Conservation (phyloP, 768 basidiomycete species). For the Mycena maculata region DNA sequence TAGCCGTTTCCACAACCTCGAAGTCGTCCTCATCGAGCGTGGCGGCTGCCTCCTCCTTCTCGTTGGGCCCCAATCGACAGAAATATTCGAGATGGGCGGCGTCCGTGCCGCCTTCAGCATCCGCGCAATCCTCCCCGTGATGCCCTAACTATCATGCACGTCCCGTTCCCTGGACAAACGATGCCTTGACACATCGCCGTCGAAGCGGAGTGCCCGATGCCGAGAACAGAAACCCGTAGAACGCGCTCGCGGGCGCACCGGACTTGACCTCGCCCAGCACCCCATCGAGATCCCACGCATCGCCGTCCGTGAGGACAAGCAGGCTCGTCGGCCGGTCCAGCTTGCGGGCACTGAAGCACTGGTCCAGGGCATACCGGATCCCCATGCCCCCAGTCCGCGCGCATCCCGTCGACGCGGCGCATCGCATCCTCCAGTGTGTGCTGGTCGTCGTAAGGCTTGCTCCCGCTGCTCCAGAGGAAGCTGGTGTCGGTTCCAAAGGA, state of each 20-base stretch:
- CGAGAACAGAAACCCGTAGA: constrained; percentile 58
- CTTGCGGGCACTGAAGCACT: constrained; percentile 43
- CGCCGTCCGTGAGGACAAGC: constrained; percentile 61
- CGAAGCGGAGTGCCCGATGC: constrained; percentile 55
- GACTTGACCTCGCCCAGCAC: constrained; percentile 25
- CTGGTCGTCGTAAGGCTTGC: constrained; percentile 41
- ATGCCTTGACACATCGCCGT: constrained; percentile 55
- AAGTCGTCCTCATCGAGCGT: constrained; percentile 20
- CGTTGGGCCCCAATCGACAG: constrained; percentile 51
- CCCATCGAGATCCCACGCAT: constrained; percentile 33
- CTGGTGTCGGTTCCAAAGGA: constrained; percentile 47
- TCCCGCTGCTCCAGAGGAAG: constrained; percentile 46
- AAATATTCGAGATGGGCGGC: constrained; percentile 48
- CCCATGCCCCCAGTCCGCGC: constrained; percentile 57
- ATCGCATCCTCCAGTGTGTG: constrained; percentile 42
- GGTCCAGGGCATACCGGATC: constrained; percentile 46
- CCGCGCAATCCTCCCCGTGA: constrained; percentile 52
- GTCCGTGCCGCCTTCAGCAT: constrained; percentile 55
- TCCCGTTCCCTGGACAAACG: constrained; percentile 55
- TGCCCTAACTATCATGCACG: constrained; percentile 50
- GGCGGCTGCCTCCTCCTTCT: neutral
- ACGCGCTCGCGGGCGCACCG: constrained; percentile 35
- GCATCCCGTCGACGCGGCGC: constrained; percentile 43
- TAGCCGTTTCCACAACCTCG: constrained; percentile 24
- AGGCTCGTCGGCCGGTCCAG: constrained; percentile 49